These are phyloP conservation scores for Prototheca cutis DNA, from an alignment of 163 green algal species.

Conservation along the genomic window DNA sequence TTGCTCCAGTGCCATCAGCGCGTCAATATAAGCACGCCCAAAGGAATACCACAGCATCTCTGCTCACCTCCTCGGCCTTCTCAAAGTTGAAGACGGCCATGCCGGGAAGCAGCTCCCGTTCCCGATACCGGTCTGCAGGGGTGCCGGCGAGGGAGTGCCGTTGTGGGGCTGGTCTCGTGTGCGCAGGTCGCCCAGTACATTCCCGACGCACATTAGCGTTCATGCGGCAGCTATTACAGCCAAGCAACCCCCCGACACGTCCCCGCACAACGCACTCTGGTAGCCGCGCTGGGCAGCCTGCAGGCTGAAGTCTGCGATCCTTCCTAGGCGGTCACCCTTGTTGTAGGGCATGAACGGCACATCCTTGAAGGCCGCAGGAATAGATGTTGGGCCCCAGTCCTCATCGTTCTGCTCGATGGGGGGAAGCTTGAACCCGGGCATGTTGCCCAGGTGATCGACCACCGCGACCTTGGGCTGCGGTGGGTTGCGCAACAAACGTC, in stretches of 20 bases:
- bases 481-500: not conserved
- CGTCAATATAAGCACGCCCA: too few species aligned
- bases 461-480: too few species aligned
- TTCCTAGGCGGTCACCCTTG: conserved; percentile 86
- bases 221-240: too few species aligned
- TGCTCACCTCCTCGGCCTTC: conserved; percentile 77
- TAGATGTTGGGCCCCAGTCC: conserved; percentile 76
- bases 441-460: not conserved
- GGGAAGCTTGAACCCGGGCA: conserved; percentile 52
- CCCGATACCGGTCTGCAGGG: conserved; percentile 45
- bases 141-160: not conserved
- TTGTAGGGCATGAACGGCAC: conserved; percentile 90
- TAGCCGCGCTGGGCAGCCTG: conserved; percentile 4
- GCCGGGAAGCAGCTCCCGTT: conserved; percentile 37
- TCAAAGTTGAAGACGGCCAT: conserved; percentile 91
- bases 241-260: too few species aligned
- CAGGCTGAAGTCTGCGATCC: conserved; percentile 44
- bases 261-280: conserved; percentile 4
- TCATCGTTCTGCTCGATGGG: conserved; percentile 74
- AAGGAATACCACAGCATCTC: too few species aligned
- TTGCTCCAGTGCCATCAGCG: too few species aligned
- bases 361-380: conserved; percentile 68
- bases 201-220: too few species aligned
- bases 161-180: too few species aligned
- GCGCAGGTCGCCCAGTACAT: too few species aligned